phyloP scores from a whole-genome alignment of 441 rosid genomes.

The Hura crepitans region DNA sequence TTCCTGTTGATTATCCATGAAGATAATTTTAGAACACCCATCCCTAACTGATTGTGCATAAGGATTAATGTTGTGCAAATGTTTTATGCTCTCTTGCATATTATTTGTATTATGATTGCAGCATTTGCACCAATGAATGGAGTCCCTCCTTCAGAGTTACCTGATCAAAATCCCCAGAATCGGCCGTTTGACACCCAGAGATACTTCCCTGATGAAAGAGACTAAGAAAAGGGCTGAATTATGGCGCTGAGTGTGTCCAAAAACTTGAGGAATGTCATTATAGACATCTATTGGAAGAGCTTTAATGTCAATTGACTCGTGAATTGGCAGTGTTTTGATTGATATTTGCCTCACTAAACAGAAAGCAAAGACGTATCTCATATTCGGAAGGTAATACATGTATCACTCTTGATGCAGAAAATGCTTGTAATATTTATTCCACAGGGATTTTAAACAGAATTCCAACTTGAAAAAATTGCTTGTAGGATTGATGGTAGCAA shows the following conservation, averaged over 20 bases:
- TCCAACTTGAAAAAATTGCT: no score
- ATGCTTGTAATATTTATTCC: no score
- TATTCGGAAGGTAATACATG: neutral
- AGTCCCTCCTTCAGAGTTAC: constrained; percentile 29
- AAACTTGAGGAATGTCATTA: neutral
- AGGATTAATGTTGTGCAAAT: neutral
- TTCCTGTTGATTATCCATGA: neutral
- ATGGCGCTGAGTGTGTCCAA: neutral
- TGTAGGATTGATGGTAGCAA: no score
- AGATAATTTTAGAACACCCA: neutral
- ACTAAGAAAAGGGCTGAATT: neutral
- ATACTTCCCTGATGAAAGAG: constrained; percentile 42
- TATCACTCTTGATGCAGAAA: neutral
- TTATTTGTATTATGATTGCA: constrained; percentile 32
- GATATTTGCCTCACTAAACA: neutral
- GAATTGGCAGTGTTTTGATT: neutral
- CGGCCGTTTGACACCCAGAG: constrained; percentile 58
- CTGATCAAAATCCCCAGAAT: constrained; percentile 34
- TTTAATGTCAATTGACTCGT: neutral
- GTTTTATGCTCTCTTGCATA: constrained; percentile 9
- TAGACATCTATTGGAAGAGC: neutral
- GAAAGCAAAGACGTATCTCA: neutral
- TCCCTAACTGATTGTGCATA: neutral
- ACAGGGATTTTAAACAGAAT: no score
- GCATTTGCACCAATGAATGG: constrained; percentile 93